These are phyloP conservation scores for Geotrichum citri-aurantii DNA, from an alignment of 1,139 yeast species.

Conservation along the genomic window DNA sequence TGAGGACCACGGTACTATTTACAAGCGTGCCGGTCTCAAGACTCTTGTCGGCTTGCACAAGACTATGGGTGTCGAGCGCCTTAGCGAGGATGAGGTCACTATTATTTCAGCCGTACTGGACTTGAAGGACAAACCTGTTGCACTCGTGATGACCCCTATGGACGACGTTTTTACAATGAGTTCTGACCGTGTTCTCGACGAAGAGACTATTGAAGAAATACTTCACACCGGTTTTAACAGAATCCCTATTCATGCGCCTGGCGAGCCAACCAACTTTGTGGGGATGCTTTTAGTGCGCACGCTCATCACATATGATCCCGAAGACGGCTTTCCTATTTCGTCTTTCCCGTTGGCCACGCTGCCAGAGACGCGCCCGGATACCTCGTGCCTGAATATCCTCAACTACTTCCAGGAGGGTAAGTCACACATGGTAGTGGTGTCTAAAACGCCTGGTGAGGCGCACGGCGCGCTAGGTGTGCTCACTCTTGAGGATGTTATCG, in stretches of 20 bases:
- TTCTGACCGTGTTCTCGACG: slow-evolving; percentile 78
- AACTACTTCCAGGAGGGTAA: slow-evolving; percentile 98
- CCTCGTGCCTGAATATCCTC: slow-evolving; percentile 87
- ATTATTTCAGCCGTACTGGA: slow-evolving; percentile 92
- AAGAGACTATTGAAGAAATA: slow-evolving; percentile 78
- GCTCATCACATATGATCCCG: slow-evolving; percentile 92
- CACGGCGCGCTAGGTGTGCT: slow-evolving; percentile 86
- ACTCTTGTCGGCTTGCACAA: slow-evolving; percentile 88
- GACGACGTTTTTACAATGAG: slow-evolving; percentile 85
- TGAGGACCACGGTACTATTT: slow-evolving; percentile 93
- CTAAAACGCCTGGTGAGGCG: slow-evolving; percentile 81
- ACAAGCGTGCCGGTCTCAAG: slow-evolving; percentile 87
- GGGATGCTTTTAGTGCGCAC: slow-evolving; percentile 94
- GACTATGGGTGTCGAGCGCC: slow-evolving; percentile 79
- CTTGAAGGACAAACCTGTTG: slow-evolving; percentile 83
- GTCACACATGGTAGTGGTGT: slow-evolving; percentile 93
- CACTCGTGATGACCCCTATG: slow-evolving; percentile 90
- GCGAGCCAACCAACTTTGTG: slow-evolving; percentile 82
- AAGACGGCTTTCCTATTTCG: slow-evolving; percentile 87
- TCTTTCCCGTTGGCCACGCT: slow-evolving; percentile 92
- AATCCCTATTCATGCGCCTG: slow-evolving; percentile 90
- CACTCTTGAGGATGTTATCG: slow-evolving; percentile 94
- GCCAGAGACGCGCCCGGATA: slow-evolving; percentile 88
- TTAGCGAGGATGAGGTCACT: slow-evolving; percentile 93
- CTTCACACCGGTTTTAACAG: slow-evolving; percentile 93